Evolutionary conservation across 176 grass and related monocot species (phyloP).

Genomic region (Triticum aestivum): IWGSC_CS_RefSeq_v2.1 NC_057814.1:222242181-222242680

Average conservation of each 20-base stretch:
- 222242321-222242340: slow-evolving; percentile 2
- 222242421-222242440: slow-evolving; percentile 39
- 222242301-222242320: slow-evolving; percentile 50
- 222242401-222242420: background rate
- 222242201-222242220: slow-evolving; percentile 46
- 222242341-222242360: background rate
- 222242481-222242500: slow-evolving; percentile 46
- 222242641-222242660: background rate
- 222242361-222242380: background rate
- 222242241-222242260: slow-evolving; percentile 61
- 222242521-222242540: slow-evolving; percentile 53
- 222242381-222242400: background rate
- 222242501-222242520: slow-evolving; percentile 82
- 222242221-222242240: slow-evolving; percentile 83
- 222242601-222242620: slow-evolving; percentile 72
- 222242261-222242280: slow-evolving; percentile 58
- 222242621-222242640: slow-evolving; percentile 43
- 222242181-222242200: slow-evolving; percentile 50
- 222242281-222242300: slow-evolving; percentile 57
- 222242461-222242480: slow-evolving; percentile 48
- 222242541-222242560: slow-evolving; percentile 84
- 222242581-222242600: slow-evolving; percentile 92
- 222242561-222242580: slow-evolving; percentile 77
- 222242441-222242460: slow-evolving; percentile 65
- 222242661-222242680: background rate